Evolutionary conservation across 331 rosid species (phyloP), one percentile per base, ranked within the genome.

Genomic region (Pyrus hybrid): DNA sequence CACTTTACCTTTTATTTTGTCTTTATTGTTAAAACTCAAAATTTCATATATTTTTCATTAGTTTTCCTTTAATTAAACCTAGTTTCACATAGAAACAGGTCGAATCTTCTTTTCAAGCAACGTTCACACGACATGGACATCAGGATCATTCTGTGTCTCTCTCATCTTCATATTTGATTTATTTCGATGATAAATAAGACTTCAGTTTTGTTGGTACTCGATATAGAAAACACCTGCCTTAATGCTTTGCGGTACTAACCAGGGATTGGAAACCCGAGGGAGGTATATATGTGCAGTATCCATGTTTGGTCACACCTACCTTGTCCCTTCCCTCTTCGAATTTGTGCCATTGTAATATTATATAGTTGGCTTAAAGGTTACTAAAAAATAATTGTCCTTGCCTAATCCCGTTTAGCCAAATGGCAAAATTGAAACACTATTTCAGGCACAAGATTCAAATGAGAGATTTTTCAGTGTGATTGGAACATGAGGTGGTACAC

Each of bases 401-500:
- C 47, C 47, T 0, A 41, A 41, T 41, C 5, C 47, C 14, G 5
- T 41, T 41, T 41, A 41, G 47, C 47, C 47, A 41, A 41, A 11
- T 41, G 45, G 45, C 45, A 37, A 29, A 37, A 10, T 37, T 37
- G 47, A 11, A 41, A 10, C 25, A 65, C 47, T 65, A 20, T 32
- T 41, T 41, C 5, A 21, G 13, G 43, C 10, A 7, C 22, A 29
- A 16, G 68, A 63, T 29, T 29, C 23, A 63, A 63, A 14, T 29
- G 10, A 37, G 13, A 37, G 4, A 37, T 37, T 37, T 37, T 37
- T 37, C 12, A 2, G 13, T 37, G 13, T 37, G 43, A 37, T 9
- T 0, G 12, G 4, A 37, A 9, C 13, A 37, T 0, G 1, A 1
- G 3, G 3, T 33, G 0, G 37, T 33, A 32, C 1, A 32, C 0